Conservation (phyloP, 2,329 filamentous ascomycete species). For the Alternaria sp. region DNA sequence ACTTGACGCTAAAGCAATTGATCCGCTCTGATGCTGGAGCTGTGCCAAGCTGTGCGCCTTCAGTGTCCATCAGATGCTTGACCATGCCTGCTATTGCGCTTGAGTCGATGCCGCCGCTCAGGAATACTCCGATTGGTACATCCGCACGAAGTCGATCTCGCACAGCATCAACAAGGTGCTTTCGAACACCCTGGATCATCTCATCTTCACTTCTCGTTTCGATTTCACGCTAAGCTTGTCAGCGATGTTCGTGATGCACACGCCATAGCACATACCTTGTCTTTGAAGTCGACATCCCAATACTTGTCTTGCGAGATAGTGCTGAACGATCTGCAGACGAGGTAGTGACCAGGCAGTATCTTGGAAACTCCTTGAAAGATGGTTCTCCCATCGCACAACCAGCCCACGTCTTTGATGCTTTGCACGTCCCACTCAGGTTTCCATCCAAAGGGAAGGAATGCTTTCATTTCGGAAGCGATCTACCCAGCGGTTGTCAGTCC, state of each 20-base stretch:
- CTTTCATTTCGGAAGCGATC: constrained; percentile 57
- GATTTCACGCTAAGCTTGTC: constrained; percentile 14
- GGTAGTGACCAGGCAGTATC: constrained; percentile 29
- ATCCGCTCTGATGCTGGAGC: constrained; percentile 37
- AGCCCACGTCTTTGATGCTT: constrained; percentile 53
- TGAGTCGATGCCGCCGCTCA: constrained; percentile 65
- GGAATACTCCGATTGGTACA: constrained; percentile 63
- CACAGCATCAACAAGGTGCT: constrained; percentile 59
- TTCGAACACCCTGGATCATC: constrained; percentile 58
- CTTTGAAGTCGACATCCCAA: constrained; percentile 60
- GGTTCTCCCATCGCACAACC: constrained; percentile 55
- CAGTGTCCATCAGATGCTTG: constrained; percentile 52
- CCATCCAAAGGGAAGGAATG: constrained; percentile 60
- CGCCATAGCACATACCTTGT: constrained; percentile 52
- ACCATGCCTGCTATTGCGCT: constrained; percentile 64
- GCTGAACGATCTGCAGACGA: constrained; percentile 39
- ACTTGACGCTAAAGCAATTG: constrained; percentile 61
- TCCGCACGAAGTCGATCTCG: constrained; percentile 62
- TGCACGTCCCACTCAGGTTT: constrained; percentile 60
- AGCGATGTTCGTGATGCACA: neutral
- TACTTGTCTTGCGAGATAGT: constrained; percentile 54
- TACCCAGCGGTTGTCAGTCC: neutral
- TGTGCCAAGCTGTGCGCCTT: constrained; percentile 54
- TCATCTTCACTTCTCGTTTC: constrained; percentile 58
- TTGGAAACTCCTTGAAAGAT: constrained; percentile 59